Conservation (phyloP, 768 basidiomycete genomes). For the Lactarius indigo region DNA sequence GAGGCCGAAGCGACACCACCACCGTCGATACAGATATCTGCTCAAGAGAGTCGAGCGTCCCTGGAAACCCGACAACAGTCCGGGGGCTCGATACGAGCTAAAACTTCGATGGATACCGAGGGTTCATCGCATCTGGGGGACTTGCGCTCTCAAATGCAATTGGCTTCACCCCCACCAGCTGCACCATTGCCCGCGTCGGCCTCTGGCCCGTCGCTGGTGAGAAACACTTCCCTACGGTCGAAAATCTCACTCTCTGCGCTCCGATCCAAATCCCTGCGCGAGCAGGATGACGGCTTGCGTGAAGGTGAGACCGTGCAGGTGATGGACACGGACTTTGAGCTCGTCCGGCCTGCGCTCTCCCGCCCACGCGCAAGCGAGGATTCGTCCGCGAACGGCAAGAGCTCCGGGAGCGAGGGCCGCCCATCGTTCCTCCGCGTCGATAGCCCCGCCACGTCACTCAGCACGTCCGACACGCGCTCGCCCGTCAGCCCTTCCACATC, state of each 20-base stretch:
- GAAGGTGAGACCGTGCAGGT: slow-evolving; percentile 59
- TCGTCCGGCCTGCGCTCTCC: slow-evolving; percentile 59
- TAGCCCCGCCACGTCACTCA: slow-evolving; percentile 33
- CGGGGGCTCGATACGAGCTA: slow-evolving; percentile 19
- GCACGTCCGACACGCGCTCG: slow-evolving; percentile 23
- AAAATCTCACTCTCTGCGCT: slow-evolving; percentile 71
- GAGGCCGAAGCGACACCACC: neutral
- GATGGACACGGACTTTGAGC: slow-evolving; percentile 78
- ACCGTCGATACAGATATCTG: slow-evolving; percentile 12
- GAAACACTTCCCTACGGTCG: slow-evolving; percentile 42
- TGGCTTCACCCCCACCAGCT: slow-evolving; percentile 37
- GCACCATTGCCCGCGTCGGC: slow-evolving; percentile 39
- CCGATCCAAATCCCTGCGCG: slow-evolving; percentile 38
- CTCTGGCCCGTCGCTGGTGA: slow-evolving; percentile 34
- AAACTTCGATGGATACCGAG: slow-evolving; percentile 24
- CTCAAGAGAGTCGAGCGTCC: slow-evolving; percentile 1
- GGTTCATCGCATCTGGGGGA: slow-evolving; percentile 38
- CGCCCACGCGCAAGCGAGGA: slow-evolving; percentile 52
- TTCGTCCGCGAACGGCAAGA: slow-evolving; percentile 32
- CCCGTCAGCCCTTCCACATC: slow-evolving; percentile 20
- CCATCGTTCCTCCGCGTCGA: slow-evolving; percentile 29
- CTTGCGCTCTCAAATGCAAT: slow-evolving; percentile 36
- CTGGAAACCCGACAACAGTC: slow-evolving; percentile 17
- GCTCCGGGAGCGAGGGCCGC: slow-evolving; percentile 18
- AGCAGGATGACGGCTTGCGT: slow-evolving; percentile 33